phyloP scores from a whole-genome alignment of 2,329 filamentous ascomycete genomes.

The Microcyclospora pomicola region DNA sequence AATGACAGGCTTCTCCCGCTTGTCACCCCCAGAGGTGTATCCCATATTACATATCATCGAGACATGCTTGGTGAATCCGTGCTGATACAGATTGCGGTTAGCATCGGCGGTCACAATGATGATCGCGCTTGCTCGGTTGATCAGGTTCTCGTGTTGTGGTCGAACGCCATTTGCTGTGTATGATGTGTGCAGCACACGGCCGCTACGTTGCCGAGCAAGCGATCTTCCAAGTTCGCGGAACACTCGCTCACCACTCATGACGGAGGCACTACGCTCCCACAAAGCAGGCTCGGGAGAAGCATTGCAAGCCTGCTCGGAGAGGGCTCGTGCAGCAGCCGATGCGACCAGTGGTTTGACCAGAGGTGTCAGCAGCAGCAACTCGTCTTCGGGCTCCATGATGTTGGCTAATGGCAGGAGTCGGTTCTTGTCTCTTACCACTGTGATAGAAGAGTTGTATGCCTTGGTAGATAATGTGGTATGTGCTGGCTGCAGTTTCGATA shows the following conservation, averaged over 20 bases:
- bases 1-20: slow-evolving; percentile 64
- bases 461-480: slow-evolving; percentile 70
- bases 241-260: slow-evolving; percentile 87
- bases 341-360: slow-evolving; percentile 85
- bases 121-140: slow-evolving; percentile 74
- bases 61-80: slow-evolving; percentile 90
- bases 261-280: slow-evolving; percentile 44
- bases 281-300: slow-evolving; percentile 41
- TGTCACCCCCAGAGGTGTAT: slow-evolving; percentile 55
- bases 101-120: slow-evolving; percentile 88
- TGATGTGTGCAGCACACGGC: slow-evolving; percentile 81
- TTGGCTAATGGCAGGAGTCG: slow-evolving; percentile 69
- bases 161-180: slow-evolving; percentile 89
- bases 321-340: slow-evolving; percentile 63
- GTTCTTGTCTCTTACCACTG: slow-evolving; percentile 80
- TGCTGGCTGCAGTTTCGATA: slow-evolving; percentile 68
- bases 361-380: slow-evolving; percentile 77
- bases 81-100: slow-evolving; percentile 84
- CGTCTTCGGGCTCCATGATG: slow-evolving; percentile 70
- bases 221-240: slow-evolving; percentile 81
- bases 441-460: slow-evolving; percentile 86
- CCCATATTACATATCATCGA: slow-evolving; percentile 89
- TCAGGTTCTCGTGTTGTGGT: slow-evolving; percentile 84
- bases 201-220: slow-evolving; percentile 71
- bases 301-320: slow-evolving; percentile 49